phyloP scores from a whole-genome alignment of 106 monocot genomes.

The Triglochin maritima region DNA sequence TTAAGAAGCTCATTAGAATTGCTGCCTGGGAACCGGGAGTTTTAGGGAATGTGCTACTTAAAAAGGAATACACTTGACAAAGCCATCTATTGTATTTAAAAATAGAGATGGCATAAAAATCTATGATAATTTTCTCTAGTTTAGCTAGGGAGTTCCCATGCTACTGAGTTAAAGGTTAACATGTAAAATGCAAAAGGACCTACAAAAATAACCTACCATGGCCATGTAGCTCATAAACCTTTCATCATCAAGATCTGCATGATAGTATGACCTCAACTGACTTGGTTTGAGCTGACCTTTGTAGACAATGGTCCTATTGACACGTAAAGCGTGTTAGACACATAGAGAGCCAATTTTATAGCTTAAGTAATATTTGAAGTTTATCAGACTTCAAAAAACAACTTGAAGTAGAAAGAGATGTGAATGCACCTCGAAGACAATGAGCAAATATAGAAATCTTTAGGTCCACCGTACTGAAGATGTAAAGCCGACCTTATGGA shows the following conservation, averaged over 20 bases:
- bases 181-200: no score
- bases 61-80: no score
- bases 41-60: no score
- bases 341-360: not conserved
- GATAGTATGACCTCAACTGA: conserved; percentile 69
- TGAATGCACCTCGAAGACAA: conserved; percentile 57
- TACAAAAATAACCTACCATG: conserved; percentile 50
- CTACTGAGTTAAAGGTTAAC: no score
- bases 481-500: conserved; percentile 68
- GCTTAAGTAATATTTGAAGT: not conserved
- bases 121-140: no score
- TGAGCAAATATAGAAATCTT: conserved; percentile 87
- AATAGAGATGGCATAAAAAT: no score
- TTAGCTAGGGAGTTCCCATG: no score
- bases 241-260: conserved; percentile 87
- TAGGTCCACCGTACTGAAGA: conserved; percentile 52
- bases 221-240: conserved; percentile 98
- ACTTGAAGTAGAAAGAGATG: not conserved
- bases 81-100: no score
- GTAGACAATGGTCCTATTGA: conserved; percentile 85
- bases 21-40: no score
- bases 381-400: not conserved
- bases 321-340: not conserved
- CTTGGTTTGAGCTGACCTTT: conserved; percentile 84
- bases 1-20: no score